Conservation (phyloP, 768 basidiomycete genomes). For the Polyporus arcularius region DNA sequence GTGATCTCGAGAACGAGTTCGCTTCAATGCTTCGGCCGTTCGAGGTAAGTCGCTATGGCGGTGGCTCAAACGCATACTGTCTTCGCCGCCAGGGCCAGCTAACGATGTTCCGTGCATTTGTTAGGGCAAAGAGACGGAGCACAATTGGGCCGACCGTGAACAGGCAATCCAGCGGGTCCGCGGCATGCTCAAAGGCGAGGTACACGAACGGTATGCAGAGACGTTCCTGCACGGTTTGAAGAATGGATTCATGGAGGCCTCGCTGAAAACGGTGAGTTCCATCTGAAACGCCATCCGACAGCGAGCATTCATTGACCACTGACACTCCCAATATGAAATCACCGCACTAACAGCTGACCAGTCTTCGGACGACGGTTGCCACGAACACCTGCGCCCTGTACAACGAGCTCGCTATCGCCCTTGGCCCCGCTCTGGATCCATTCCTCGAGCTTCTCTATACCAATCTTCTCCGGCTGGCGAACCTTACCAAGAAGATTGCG, state of each 20-base stretch:
- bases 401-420: constrained; percentile 64
- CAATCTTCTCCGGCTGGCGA: constrained; percentile 83
- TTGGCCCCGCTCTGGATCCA: constrained; percentile 73
- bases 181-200: constrained; percentile 88
- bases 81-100: not conserved
- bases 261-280: constrained; percentile 75
- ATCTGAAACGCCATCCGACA: not conserved
- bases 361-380: constrained; percentile 90
- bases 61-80: not conserved
- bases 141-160: constrained; percentile 91
- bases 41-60: constrained; percentile 50
- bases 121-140: constrained; percentile 95
- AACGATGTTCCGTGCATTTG: not conserved
- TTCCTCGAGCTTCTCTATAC: constrained; percentile 76
- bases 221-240: constrained; percentile 76
- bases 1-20: constrained; percentile 88
- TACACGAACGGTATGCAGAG: constrained; percentile 71
- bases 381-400: constrained; percentile 78
- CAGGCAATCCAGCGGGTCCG: constrained; percentile 74
- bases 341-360: constrained; percentile 59
- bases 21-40: constrained; percentile 76
- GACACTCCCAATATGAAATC: constrained; percentile 4
- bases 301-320: constrained; percentile 4
- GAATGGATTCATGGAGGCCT: constrained; percentile 76
- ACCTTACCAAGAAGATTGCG: constrained; percentile 89